Conservation (phyloP, 805 yeast species). For the Lipomyces anomalus region DNA sequence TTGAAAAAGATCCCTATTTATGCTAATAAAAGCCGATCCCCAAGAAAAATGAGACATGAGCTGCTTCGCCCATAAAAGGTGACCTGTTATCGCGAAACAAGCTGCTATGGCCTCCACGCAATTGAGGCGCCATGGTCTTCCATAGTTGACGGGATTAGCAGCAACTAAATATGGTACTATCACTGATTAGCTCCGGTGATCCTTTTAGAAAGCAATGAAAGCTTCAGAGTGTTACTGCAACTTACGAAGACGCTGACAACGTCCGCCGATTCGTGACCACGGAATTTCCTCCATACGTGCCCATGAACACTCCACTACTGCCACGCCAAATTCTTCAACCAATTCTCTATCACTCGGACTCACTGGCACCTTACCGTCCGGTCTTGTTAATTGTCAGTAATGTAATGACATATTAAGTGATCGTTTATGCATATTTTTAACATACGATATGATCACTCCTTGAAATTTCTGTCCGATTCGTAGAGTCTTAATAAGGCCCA, state of each 20-base stretch:
- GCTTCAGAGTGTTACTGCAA: neutral
- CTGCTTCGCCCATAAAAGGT: slow-evolving; percentile 77
- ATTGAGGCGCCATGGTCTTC: slow-evolving; percentile 89
- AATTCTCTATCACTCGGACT: slow-evolving; percentile 79
- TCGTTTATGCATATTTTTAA: neutral
- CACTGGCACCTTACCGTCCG: slow-evolving; percentile 84
- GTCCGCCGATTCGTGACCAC: slow-evolving; percentile 85
- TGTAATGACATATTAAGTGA: neutral
- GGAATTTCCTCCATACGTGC: slow-evolving; percentile 97
- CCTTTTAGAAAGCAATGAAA: neutral
- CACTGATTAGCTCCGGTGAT: neutral
- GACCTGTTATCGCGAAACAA: slow-evolving; percentile 90
- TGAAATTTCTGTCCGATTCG: slow-evolving; percentile 90
- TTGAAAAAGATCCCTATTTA: slow-evolving; percentile 72
- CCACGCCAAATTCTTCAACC: slow-evolving; percentile 80
- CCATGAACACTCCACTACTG: slow-evolving; percentile 99
- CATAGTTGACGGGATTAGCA: slow-evolving; percentile 95
- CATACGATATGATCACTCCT: slow-evolving; percentile 73
- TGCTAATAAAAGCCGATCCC: slow-evolving; percentile 83
- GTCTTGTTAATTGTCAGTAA: slow-evolving; percentile 36
- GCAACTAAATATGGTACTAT: slow-evolving; percentile 83
- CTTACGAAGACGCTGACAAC: slow-evolving; percentile 59
- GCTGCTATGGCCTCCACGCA: slow-evolving; percentile 98
- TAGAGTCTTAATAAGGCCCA: slow-evolving; percentile 73
- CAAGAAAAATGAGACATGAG: slow-evolving; percentile 78